Conservation (phyloP, 768 basidiomycete genomes). For the Leccinellum albellum region DNA sequence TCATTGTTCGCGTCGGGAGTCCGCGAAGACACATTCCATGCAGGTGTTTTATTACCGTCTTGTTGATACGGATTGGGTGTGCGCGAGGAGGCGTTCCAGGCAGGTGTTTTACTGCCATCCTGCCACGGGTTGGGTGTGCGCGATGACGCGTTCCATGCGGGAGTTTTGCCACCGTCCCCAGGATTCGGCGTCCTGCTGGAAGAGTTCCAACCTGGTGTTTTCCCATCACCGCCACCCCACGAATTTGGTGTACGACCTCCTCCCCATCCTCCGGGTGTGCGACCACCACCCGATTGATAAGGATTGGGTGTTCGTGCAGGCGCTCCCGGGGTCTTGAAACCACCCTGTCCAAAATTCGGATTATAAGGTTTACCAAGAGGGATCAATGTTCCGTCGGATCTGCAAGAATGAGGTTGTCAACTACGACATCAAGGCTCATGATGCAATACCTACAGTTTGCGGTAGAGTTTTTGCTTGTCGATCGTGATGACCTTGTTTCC, state of each 20-base stretch:
- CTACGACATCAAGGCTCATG: neutral
- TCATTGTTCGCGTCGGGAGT: slow-evolving; percentile 48
- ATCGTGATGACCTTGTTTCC: slow-evolving; percentile 88
- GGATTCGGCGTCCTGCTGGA: slow-evolving; percentile 71
- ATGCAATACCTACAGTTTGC: slow-evolving; percentile 57
- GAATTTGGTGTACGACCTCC: slow-evolving; percentile 62
- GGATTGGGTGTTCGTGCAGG: slow-evolving; percentile 46
- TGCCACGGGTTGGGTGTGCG: slow-evolving; percentile 57
- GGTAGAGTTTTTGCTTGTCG: slow-evolving; percentile 72
- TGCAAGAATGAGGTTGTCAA: slow-evolving; percentile 25
- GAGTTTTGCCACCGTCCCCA: slow-evolving; percentile 57
- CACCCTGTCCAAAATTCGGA: slow-evolving; percentile 14
- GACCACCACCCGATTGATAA: slow-evolving; percentile 37
- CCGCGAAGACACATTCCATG: slow-evolving; percentile 30
- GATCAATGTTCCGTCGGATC: slow-evolving; percentile 54
- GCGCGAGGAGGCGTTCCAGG: slow-evolving; percentile 45
- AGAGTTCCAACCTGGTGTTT: slow-evolving; percentile 62
- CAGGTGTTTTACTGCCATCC: slow-evolving; percentile 44
- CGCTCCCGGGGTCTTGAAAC: slow-evolving; percentile 35
- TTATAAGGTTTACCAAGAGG: slow-evolving; percentile 42
- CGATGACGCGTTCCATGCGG: slow-evolving; percentile 53
- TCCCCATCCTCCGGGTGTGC: slow-evolving; percentile 37
- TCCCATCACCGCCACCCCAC: slow-evolving; percentile 53
- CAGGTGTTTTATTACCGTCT: slow-evolving; percentile 13
- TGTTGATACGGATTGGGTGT: slow-evolving; percentile 54